phyloP scores from a whole-genome alignment of 345 rosid genomes.

The Angophora floribunda region DNA sequence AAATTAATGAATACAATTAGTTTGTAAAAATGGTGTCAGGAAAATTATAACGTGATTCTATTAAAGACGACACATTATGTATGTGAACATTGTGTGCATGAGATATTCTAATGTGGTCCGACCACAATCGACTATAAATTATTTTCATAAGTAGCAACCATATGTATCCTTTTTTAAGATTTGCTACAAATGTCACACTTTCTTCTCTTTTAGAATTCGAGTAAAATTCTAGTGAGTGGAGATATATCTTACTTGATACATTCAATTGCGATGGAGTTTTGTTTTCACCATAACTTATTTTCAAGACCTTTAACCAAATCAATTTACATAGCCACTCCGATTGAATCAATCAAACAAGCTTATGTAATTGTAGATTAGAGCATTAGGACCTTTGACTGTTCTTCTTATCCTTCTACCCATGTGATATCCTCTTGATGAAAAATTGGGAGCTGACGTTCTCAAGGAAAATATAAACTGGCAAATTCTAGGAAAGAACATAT shows the following conservation, averaged over 20 bases:
- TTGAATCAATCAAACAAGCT: not conserved
- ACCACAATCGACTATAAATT: not conserved
- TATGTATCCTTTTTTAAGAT: not conserved
- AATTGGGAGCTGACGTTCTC: no score
- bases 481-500: not conserved
- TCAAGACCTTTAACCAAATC: not conserved
- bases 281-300: not conserved
- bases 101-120: fast-evolving
- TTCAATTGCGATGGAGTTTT: not conserved
- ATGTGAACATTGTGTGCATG: not conserved
- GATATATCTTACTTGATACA: not conserved
- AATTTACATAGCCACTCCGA: not conserved
- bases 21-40: no score
- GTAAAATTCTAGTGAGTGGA: not conserved
- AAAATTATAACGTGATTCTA: not conserved
- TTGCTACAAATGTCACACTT: fast-evolving
- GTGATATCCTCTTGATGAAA: no score
- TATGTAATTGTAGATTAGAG: not conserved
- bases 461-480: not conserved
- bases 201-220: not conserved
- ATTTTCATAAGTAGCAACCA: no score
- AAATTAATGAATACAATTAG: no score
- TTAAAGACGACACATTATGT: not conserved
- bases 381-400: not conserved
- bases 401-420: not conserved